These are phyloP conservation scores for Kuraishia borneana DNA, from an alignment of 805 yeast species.

Conservation along the genomic window DNA sequence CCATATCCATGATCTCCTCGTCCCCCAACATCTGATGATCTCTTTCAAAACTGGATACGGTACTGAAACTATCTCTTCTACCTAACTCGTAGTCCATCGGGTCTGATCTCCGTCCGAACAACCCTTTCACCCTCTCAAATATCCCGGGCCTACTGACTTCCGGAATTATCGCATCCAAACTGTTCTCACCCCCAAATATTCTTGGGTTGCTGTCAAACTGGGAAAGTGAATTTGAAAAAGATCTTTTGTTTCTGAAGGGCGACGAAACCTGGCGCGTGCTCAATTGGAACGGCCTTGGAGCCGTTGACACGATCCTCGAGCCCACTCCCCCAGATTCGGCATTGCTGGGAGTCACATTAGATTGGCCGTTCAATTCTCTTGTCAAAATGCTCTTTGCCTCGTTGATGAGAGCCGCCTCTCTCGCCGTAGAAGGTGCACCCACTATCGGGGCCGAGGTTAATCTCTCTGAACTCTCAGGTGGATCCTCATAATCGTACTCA, in stretches of 20 bases:
- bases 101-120: no score
- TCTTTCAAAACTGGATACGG: no score
- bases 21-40: constrained; percentile 17
- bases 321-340: background rate
- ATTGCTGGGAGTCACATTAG: background rate
- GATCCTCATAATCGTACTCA: constrained; percentile 18
- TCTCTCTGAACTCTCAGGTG: background rate
- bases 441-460: background rate
- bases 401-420: constrained; percentile 12
- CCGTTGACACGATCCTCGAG: constrained; percentile 1
- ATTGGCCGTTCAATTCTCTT: constrained; percentile 7
- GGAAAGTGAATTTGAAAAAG: background rate
- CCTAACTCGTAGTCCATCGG: no score
- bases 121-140: no score
- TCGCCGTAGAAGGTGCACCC: constrained; percentile 3
- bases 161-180: no score
- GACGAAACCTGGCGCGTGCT: constrained; percentile 1
- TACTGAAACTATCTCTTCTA: no score
- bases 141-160: no score
- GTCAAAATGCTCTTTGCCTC: constrained; percentile 18
- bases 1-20: constrained; percentile 15
- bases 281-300: constrained; percentile 10
- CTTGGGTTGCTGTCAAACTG: no score
- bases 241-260: constrained; percentile 1
- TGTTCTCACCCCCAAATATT: no score